Conservation (phyloP, 164 flowering plant species). For the Hamamelis virginiana region DNA sequence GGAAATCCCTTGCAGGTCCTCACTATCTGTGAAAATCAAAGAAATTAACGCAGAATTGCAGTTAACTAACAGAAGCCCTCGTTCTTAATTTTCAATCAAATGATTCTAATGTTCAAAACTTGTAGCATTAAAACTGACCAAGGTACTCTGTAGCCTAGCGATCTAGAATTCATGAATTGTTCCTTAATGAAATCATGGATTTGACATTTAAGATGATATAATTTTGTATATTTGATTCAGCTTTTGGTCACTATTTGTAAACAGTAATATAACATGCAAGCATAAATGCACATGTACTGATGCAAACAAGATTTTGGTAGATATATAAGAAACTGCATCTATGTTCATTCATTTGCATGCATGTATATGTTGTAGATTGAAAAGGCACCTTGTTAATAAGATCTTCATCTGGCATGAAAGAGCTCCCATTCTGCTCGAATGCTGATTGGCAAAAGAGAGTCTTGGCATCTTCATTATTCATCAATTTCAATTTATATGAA, state of each 20-base stretch:
- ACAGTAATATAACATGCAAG: too few species aligned
- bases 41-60: not conserved
- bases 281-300: too few species aligned
- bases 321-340: too few species aligned
- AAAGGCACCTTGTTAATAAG: slow-evolving; percentile 19
- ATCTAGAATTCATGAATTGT: too few species aligned
- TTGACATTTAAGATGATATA: too few species aligned
- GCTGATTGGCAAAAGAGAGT: slow-evolving; percentile 33
- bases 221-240: too few species aligned
- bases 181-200: too few species aligned
- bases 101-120: not conserved
- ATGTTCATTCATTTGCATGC: not conserved
- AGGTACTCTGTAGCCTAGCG: too few species aligned
- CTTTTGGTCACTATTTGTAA: too few species aligned
- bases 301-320: too few species aligned
- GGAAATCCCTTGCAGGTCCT: too few species aligned
- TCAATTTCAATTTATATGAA: slow-evolving; percentile 20
- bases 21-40: slow-evolving; percentile 30
- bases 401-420: slow-evolving; percentile 14
- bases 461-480: slow-evolving; percentile 33
- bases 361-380: not conserved
- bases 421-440: slow-evolving; percentile 8
- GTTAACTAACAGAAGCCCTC: not conserved
- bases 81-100: not conserved
- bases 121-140: too few species aligned